Evolutionary conservation across 768 basidiomycete genomes (phyloP), one percentile per base, ranked within the genome.

Genomic region (Cystobasidium onofrii): DNA sequence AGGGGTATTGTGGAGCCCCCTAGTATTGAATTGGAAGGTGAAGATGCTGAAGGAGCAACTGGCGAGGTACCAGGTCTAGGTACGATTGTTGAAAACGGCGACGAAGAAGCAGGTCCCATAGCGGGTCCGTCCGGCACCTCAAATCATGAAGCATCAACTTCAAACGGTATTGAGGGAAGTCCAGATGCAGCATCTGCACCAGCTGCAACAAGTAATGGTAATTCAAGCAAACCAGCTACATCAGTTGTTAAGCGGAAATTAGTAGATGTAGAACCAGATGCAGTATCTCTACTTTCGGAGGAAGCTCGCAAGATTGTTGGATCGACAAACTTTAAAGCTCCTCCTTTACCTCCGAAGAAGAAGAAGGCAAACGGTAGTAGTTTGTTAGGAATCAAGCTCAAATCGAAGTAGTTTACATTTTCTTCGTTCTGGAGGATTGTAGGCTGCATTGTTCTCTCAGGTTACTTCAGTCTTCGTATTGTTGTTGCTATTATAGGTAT

Each of bases 211-310:
- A 12, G 64, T 15, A 39, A 39, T 15, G 39, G 39, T 15, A 39
- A 39, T 6, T 6, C 39, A 6, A 15, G 6, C 15, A 6, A 39
- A 39, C 66, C 77, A 10, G 54, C 74, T 9, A 43, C 65, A 23
- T 44, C 78, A 6, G 74, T 77, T 25, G 75, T 92, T 62, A 91
- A 90, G n/a, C 85, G 92, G 43, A 93, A 93, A 82, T 87, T 91
- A 6, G 90, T 88, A 29, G 87, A 87, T n/a, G 80, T 85, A 25
- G 90, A 92, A 76, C 90, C 91, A 0, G 85, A 87, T 15, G 79
- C 91, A 73, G 84, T 87, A 72, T 87, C 84, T 71, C 83, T 92
- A 0, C 82, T 92, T 36, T 87, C 89, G 1, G 88, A 88, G 61
- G 84, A 75, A 62, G 63, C 75, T 17, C 60, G 73, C 41, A 73